phyloP scores from a whole-genome alignment of 2,329 filamentous ascomycete genomes.

The Verticillium tricorpus region DNA sequence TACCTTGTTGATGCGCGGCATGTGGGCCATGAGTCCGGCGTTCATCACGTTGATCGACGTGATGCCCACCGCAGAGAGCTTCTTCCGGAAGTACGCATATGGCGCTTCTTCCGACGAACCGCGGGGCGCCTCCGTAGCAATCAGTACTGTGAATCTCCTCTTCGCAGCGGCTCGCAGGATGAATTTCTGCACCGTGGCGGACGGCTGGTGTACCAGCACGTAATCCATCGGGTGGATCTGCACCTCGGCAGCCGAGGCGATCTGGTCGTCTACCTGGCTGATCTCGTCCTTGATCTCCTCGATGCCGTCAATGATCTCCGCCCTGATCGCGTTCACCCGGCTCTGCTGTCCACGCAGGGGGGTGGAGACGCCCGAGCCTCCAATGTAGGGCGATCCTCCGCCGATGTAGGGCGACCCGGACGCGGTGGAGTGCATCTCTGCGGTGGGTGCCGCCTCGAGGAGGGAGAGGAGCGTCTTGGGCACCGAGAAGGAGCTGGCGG shows the following conservation, averaged over 20 bases:
- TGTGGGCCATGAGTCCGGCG: slow-evolving; percentile 83
- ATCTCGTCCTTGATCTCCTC: slow-evolving; percentile 96
- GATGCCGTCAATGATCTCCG: slow-evolving; percentile 90
- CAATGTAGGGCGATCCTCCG: slow-evolving; percentile 37
- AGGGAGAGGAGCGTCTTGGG: slow-evolving; percentile 84
- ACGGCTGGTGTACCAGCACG: slow-evolving; percentile 84
- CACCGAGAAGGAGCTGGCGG: slow-evolving; percentile 60
- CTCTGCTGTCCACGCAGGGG: slow-evolving; percentile 34
- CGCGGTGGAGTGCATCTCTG: not conserved
- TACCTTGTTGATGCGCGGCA: slow-evolving; percentile 94
- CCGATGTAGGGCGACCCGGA: slow-evolving; percentile 31
- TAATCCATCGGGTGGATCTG: slow-evolving; percentile 93
- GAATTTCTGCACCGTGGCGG: slow-evolving; percentile 83
- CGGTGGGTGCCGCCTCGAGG: slow-evolving; percentile 61
- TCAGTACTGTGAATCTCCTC: slow-evolving; percentile 85
- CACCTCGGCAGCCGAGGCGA: slow-evolving; percentile 80
- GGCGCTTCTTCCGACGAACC: slow-evolving; percentile 29
- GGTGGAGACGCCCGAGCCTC: slow-evolving; percentile 44
- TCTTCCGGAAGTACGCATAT: slow-evolving; percentile 64
- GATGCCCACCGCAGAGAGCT: slow-evolving; percentile 72
- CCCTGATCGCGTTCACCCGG: slow-evolving; percentile 67
- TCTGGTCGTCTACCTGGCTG: slow-evolving; percentile 87
- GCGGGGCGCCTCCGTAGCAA: slow-evolving; percentile 60
- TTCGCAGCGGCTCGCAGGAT: slow-evolving; percentile 82
- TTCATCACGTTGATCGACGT: slow-evolving; percentile 81